Evolutionary conservation across 495 filamentous ascomycete species (phyloP).

Genomic region (Xylaria palmicola): DNA sequence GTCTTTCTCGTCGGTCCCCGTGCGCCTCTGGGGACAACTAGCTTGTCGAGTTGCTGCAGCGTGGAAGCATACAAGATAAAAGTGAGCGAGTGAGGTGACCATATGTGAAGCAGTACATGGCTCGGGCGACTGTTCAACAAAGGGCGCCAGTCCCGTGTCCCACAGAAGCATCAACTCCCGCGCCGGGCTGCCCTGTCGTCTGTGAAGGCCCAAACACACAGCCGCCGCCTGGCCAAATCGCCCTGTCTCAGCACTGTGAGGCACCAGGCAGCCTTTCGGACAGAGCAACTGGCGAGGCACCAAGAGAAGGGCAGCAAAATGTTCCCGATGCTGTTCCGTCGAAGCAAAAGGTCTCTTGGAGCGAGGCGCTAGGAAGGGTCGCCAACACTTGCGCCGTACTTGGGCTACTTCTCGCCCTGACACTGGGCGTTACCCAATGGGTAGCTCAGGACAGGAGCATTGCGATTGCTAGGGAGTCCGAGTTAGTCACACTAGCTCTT

Average conservation of each 20-base stretch:
- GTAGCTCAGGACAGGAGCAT: neutral
- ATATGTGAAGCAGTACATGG: neutral
- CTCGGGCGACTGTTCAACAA: neutral
- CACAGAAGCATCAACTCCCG: neutral
- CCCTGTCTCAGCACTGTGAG: neutral
- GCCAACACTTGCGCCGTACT: neutral
- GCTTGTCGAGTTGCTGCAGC: too few relatives aligned
- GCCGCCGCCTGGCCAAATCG: neutral
- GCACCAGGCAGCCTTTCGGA: neutral
- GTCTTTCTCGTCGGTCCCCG: too few relatives aligned
- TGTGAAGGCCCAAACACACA: neutral
- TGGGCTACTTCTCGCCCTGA: neutral
- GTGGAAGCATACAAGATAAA: too few relatives aligned
- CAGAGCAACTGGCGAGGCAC: too few relatives aligned
- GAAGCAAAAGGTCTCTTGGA: neutral
- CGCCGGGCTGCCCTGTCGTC: neutral
- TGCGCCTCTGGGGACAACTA: too few relatives aligned
- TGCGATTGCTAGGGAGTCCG: slow-evolving; percentile 2
- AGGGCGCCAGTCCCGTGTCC: neutral
- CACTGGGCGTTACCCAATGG: neutral
- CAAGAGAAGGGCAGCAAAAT: neutral
- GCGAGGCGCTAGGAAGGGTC: neutral
- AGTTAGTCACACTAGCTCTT: neutral
- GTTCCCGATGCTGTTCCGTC: neutral
- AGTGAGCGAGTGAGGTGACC: too few relatives aligned